Percentiles rank a stretch among this genome's conserved stretches.
phyloP scores from a whole-genome alignment of 2,329 filamentous ascomycete genomes.

The Gyromitra esculenta region DNA sequence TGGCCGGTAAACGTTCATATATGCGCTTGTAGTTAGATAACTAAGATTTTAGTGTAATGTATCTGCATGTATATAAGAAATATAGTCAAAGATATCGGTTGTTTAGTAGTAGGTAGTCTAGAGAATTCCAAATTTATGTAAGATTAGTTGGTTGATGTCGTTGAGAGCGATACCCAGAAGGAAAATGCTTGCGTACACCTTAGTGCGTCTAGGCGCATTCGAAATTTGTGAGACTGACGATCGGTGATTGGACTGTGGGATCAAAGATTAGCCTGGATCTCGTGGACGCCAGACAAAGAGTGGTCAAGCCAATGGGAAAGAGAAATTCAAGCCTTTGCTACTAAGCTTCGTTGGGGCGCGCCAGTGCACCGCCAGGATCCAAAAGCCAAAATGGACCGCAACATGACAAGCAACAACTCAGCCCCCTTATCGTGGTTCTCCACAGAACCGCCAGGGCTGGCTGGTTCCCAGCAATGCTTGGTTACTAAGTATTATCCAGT shows the following conservation, averaged over 20 bases:
- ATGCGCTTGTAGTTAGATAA: not conserved
- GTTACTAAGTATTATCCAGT: not conserved
- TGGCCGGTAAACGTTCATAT: not conserved
- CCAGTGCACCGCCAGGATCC: not conserved
- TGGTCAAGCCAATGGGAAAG: conserved; percentile 4
- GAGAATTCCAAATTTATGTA: conserved; percentile 1
- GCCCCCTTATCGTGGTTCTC: conserved; percentile 28
- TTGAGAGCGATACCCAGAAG: not conserved
- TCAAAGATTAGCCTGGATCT: conserved; percentile 5
- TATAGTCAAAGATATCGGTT: not conserved
- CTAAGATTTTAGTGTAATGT: not conserved
- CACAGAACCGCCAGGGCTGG: not conserved
- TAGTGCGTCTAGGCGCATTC: not conserved
- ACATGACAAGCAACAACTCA: conserved; percentile 27
- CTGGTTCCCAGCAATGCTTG: not conserved
- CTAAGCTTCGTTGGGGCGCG: conserved; percentile 5
- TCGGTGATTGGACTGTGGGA: not conserved
- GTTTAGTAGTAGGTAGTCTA: not conserved
- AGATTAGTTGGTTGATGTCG: conserved; percentile 12
- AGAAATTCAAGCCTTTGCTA: conserved; percentile 22
- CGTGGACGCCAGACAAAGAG: conserved; percentile 1
- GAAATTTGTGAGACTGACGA: not conserved
- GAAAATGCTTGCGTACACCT: conserved; percentile 6
- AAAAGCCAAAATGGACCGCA: conserved; percentile 38
- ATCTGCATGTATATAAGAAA: not conserved